Base-by-base conservation (phyloP, 1,284 basidiomycete species). In the Meira miltonrushii region DNA sequence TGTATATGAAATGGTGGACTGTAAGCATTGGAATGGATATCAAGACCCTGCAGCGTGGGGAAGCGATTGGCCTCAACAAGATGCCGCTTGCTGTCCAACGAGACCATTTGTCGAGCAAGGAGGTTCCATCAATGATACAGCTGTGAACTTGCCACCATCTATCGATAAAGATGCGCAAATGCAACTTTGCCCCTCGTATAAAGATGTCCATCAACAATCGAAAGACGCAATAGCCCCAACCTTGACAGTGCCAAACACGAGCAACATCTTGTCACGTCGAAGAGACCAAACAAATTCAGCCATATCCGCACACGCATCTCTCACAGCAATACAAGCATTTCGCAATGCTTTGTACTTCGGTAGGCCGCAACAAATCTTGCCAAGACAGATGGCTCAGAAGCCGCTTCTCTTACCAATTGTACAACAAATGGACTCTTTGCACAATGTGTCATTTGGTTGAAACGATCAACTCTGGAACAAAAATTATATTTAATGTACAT, bases 61-160 rank as follows among this genome's bases (percentile, higher is more conserved):
- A 15, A 64, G 60, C 6, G 71, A 72, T 39, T 72, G 69, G 69
- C 57, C 50, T 11, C 71, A 70, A 44, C 38, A 69, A 25, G 43
- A 51, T 15, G 61, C 64, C 2, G 71, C 69, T 21, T 73, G 71
- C 53, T 73, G 71, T 47, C 57, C 55, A 55, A 70, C 44, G 65
- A 69, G 9, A 10, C 54, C 2, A 62, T 68, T 0, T 67, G 65
- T 40, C 62, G 58, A 52, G 21, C 19, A 47, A 19, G n/a, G 21
- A 51, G 25, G 9, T 52, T 17, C n/a, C 39, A 33, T 48, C 9
- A 40, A 23, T 25, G 19, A 19, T 28, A 17, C 15, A 15, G 9
- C 15, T 37, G 38, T 33, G 12, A 13, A 37, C 7, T 13, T 40
- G 9, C 1, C 28, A 6, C 13, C 15, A 1, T 23, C 5, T 10